Evolutionary conservation across 192 early-diverging fungal genomes (phyloP).

Genomic region (Coemansia sp.): DNA sequence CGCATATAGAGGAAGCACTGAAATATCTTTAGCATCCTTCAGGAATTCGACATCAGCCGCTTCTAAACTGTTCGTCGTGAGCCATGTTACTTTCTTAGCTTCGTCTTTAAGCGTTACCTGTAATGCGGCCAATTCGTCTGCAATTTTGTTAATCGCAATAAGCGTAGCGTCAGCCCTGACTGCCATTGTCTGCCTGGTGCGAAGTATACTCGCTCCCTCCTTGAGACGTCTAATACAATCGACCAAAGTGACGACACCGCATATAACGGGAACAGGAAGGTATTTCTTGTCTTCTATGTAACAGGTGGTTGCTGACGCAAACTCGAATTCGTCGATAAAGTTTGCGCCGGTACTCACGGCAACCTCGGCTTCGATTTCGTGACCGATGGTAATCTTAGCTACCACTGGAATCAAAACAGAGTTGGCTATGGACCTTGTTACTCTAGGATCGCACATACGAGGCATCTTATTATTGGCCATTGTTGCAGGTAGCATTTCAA

Average conservation of each 20-base stretch:
- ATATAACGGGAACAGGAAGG: background rate
- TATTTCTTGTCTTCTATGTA: background rate
- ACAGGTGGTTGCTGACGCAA: background rate
- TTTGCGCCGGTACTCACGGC: slow-evolving; percentile 1
- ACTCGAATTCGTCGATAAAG: slow-evolving; percentile 24
- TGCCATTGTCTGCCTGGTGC: background rate
- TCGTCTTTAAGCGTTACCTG: background rate
- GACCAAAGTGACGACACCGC: background rate
- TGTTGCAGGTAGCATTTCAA: slow-evolving; percentile 89
- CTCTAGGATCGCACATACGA: slow-evolving; percentile 93
- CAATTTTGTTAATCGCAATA: background rate
- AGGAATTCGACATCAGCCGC: background rate
- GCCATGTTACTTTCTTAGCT: background rate
- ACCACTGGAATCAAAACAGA: slow-evolving; percentile 96
- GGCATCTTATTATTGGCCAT: slow-evolving; percentile 84
- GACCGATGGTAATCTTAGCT: slow-evolving; percentile 94
- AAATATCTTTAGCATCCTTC: background rate
- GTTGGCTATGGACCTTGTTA: slow-evolving; percentile 88
- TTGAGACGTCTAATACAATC: background rate
- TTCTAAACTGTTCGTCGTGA: background rate
- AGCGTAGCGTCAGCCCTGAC: background rate
- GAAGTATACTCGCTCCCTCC: background rate
- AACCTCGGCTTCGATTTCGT: slow-evolving; percentile 88
- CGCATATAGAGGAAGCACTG: background rate
- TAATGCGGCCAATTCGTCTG: background rate